Evolutionary conservation across 192 early-diverging fungal species (phyloP).

Genomic region (Haplosporangium gracile): DNA sequence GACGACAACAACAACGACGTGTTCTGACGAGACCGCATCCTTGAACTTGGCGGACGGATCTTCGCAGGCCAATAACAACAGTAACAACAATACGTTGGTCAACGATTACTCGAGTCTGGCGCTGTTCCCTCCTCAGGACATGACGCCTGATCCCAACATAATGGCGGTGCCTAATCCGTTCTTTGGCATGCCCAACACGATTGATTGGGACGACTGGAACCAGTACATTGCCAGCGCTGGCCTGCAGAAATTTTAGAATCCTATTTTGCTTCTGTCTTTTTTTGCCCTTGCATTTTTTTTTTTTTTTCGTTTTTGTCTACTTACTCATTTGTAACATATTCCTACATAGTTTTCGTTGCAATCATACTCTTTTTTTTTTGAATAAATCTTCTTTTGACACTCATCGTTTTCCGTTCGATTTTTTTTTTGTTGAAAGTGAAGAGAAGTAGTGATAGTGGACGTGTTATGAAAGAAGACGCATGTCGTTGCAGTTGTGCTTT

Average conservation of each 20-base stretch:
- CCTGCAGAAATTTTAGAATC: conserved; percentile 33
- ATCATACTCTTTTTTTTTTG: neutral
- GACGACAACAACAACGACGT: neutral
- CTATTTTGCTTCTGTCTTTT: neutral
- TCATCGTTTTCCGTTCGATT: neutral
- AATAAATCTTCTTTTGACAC: neutral
- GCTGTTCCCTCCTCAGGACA: conserved; percentile 36
- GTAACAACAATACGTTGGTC: neutral
- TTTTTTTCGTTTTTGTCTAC: neutral
- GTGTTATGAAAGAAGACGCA: no score
- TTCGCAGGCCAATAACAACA: conserved; percentile 12
- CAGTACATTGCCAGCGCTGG: conserved; percentile 47
- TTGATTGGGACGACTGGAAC: conserved; percentile 59
- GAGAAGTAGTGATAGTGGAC: no score
- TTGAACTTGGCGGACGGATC: neutral
- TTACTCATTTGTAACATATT: neutral
- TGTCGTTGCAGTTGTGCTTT: no score
- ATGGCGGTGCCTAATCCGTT: conserved; percentile 48
- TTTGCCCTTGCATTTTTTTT: neutral
- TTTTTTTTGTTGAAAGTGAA: neutral
- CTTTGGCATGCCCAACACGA: conserved; percentile 54
- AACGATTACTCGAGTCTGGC: conserved; percentile 38
- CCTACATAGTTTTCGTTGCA: neutral
- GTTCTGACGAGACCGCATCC: neutral
- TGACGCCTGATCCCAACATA: conserved; percentile 29